Percentiles rank a stretch among this genome's conserved stretches.
These are phyloP conservation scores for Rickenella mellea DNA, from an alignment of 768 basidiomycete genomes.

Conservation along the genomic window DNA sequence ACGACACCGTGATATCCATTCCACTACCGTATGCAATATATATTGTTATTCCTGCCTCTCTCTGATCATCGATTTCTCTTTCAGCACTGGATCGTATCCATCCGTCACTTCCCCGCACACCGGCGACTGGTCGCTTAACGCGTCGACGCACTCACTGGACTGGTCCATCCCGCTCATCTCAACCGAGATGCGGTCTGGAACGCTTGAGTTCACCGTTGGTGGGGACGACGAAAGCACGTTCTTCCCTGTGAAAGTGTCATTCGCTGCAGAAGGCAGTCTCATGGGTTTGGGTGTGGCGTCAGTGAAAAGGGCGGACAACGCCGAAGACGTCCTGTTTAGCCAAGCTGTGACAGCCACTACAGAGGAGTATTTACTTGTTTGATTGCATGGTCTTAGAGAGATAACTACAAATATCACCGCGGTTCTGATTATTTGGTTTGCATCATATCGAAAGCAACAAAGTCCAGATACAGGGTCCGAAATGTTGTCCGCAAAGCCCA, in stretches of 20 bases:
- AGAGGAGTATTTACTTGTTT: slow-evolving; percentile 51
- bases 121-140: slow-evolving; percentile 78
- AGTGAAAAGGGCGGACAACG: slow-evolving; percentile 43
- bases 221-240: slow-evolving; percentile 78
- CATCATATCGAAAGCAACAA: no score
- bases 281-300: slow-evolving; percentile 61
- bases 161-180: slow-evolving; percentile 76
- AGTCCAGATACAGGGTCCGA: no score
- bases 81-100: slow-evolving; percentile 74
- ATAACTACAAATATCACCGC: no score
- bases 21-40: slow-evolving; percentile 74
- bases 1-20: slow-evolving; percentile 84
- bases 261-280: slow-evolving; percentile 73
- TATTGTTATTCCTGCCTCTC: not conserved
- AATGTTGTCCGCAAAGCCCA: no score
- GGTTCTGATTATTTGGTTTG: no score
- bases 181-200: slow-evolving; percentile 55
- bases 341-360: slow-evolving; percentile 39
- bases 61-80: not conserved
- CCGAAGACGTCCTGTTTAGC: slow-evolving; percentile 42
- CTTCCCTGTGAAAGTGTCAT: slow-evolving; percentile 86
- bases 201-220: slow-evolving; percentile 82
- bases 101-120: slow-evolving; percentile 68
- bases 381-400: slow-evolving; percentile 4
- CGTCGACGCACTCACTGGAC: slow-evolving; percentile 68